Conservation (phyloP, 768 basidiomycete genomes). For the Trichaptum fuscoviolaceum region DNA sequence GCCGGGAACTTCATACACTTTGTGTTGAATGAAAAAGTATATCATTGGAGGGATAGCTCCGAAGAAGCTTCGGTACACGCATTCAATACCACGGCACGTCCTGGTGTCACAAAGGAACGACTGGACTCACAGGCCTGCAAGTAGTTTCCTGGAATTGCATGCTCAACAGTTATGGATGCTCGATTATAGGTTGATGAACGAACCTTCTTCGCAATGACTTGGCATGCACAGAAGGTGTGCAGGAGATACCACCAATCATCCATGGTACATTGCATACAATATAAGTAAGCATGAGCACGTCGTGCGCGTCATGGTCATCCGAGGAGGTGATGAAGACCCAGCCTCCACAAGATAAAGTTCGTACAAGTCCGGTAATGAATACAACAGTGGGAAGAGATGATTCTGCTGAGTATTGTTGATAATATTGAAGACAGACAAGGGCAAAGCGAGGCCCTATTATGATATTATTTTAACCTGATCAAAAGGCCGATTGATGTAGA, state of each 20-base stretch:
- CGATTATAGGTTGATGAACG: background rate
- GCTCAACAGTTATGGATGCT: conserved; percentile 6
- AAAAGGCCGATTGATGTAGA: background rate
- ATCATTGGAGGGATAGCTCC: conserved; percentile 62
- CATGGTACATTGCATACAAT: conserved; percentile 82
- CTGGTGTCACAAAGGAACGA: too few species aligned
- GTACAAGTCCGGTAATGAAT: conserved; percentile 55
- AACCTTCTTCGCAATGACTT: conserved; percentile 51
- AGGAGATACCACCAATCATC: conserved; percentile 71
- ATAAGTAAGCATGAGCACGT: conserved; percentile 84
- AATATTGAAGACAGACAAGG: conserved; percentile 59
- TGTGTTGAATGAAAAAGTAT: conserved; percentile 85
- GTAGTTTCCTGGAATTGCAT: conserved; percentile 36
- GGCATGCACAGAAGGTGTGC: conserved; percentile 39
- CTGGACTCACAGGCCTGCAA: conserved; percentile 45
- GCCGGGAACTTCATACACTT: conserved; percentile 71
- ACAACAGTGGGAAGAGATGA: conserved; percentile 47
- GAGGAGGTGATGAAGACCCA: conserved; percentile 89
- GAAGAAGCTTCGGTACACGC: conserved; percentile 53
- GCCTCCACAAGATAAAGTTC: conserved; percentile 81
- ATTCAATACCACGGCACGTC: too few species aligned
- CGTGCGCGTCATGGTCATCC: conserved; percentile 81
- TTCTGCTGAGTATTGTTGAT: conserved; percentile 40
- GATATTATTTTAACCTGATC: background rate
- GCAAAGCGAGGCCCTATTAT: conserved; percentile 68